Evolutionary conservation across 129 eudicot genomes (phyloP).

Genomic region (Arctium minus): DNA sequence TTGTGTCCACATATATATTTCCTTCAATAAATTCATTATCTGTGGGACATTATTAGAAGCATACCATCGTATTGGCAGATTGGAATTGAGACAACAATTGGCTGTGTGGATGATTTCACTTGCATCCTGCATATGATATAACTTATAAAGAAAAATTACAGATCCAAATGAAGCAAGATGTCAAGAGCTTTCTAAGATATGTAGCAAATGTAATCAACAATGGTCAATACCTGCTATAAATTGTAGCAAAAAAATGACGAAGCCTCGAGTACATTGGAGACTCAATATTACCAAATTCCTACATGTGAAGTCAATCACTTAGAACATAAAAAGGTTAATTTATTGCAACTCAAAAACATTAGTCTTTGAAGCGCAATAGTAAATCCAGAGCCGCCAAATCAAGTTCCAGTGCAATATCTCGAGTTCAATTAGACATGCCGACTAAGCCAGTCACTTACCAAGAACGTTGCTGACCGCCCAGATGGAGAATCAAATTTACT

Average conservation of each 20-base stretch:
- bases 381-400: not conserved
- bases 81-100: conserved; percentile 83
- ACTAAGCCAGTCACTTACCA: conserved; percentile 42
- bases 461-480: conserved; percentile 86
- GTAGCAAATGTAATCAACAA: not conserved
- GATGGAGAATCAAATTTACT: conserved; percentile 86
- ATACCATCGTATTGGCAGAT: conserved; percentile 80
- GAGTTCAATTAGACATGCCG: not conserved
- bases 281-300: conserved; percentile 98
- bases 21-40: not conserved
- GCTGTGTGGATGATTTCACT: conserved; percentile 79
- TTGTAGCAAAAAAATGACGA: conserved; percentile 79
- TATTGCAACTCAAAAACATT: not conserved
- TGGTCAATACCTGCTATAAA: conserved; percentile 60
- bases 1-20: too few species aligned
- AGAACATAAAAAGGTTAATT: not conserved
- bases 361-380: not conserved
- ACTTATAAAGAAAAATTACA: not conserved
- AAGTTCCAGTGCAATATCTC: not conserved
- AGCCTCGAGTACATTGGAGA: conserved; percentile 91
- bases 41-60: conserved; percentile 22
- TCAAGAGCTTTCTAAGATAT: not conserved
- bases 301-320: conserved; percentile 24
- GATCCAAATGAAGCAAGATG: not conserved
- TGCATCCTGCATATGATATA: conserved; percentile 70